Conservation (phyloP, 345 rosid genomes). For the Eucalyptus urophylla region DNA sequence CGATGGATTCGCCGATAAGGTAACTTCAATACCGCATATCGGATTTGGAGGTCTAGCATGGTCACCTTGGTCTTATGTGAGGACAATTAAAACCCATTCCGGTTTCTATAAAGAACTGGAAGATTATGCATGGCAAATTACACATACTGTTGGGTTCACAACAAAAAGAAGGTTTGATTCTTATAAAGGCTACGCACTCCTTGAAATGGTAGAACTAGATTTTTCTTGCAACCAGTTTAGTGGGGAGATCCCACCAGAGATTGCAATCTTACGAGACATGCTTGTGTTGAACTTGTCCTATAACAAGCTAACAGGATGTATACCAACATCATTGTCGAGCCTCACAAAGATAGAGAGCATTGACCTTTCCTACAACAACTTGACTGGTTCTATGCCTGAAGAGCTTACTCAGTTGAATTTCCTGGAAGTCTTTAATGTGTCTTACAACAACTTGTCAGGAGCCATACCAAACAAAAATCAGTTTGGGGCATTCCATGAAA, state of each 20-base stretch:
- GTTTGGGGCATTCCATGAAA: neutral
- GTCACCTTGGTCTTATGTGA: neutral
- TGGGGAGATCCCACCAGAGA: accelerated
- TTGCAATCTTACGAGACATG: neutral
- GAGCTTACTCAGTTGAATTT: neutral
- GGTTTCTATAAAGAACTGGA: accelerated
- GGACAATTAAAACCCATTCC: too few species aligned
- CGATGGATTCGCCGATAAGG: accelerated
- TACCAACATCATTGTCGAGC: neutral
- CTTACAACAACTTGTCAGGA: neutral
- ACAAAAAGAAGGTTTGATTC: neutral
- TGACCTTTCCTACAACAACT: neutral
- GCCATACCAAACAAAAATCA: neutral
- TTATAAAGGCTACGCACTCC: neutral
- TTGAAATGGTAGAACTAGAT: accelerated
- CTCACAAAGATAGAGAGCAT: neutral
- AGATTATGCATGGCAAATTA: accelerated
- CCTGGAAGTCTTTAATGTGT: accelerated
- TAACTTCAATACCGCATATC: accelerated
- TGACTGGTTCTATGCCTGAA: neutral
- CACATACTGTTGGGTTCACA: neutral
- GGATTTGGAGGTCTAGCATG: accelerated
- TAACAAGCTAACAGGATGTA: accelerated
- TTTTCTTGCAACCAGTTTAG: neutral
- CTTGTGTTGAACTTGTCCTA: accelerated